A percentile compares a stretch with the other conserved stretches of the same genome.
phyloP scores from a whole-genome alignment of 306 rosid species.

The Castanea mollissima region DNA sequence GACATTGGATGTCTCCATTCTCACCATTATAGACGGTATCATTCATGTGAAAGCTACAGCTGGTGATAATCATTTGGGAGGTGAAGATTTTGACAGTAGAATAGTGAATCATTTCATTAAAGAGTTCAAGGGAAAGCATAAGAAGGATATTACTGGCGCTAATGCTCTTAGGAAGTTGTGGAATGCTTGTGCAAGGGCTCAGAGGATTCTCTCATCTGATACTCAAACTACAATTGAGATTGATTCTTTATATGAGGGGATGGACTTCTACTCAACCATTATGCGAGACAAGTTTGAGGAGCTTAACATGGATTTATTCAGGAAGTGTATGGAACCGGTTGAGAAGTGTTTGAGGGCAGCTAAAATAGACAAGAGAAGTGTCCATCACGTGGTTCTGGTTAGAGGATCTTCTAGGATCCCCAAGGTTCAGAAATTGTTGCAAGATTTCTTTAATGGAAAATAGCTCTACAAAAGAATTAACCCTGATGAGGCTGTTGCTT shows the following conservation, averaged over 20 bases:
- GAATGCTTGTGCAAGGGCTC: conserved; percentile 42
- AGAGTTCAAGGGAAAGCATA: conserved; percentile 39
- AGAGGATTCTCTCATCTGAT: conserved; percentile 37
- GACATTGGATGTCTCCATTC: conserved; percentile 41
- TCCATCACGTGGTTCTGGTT: conserved; percentile 37
- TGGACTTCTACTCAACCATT: conserved; percentile 27
- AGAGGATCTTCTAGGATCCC: conserved; percentile 47
- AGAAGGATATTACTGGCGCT: conserved; percentile 31
- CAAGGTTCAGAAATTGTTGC: conserved; percentile 34
- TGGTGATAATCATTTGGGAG: conserved; percentile 37
- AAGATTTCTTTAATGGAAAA: conserved; percentile 37
- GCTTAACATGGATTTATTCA: conserved; percentile 38
- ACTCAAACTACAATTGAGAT: conserved; percentile 37
- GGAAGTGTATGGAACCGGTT: conserved; percentile 35
- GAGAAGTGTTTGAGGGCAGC: conserved; percentile 38
- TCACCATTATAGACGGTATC: conserved; percentile 30
- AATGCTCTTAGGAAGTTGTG: conserved; percentile 31
- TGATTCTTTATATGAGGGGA: conserved; percentile 34
- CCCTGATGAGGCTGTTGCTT: conserved; percentile 43
- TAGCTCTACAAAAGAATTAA: conserved; percentile 41
- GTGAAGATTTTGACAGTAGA: conserved; percentile 39
- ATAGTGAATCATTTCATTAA: conserved; percentile 35
- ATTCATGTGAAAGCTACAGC: conserved; percentile 41
- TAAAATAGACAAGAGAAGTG: conserved; percentile 26
- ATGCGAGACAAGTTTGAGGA: conserved; percentile 34